Conservation (phyloP, 225 moss, liverwort and hornwort genomes). For the Thuidium tamariscinum region DNA sequence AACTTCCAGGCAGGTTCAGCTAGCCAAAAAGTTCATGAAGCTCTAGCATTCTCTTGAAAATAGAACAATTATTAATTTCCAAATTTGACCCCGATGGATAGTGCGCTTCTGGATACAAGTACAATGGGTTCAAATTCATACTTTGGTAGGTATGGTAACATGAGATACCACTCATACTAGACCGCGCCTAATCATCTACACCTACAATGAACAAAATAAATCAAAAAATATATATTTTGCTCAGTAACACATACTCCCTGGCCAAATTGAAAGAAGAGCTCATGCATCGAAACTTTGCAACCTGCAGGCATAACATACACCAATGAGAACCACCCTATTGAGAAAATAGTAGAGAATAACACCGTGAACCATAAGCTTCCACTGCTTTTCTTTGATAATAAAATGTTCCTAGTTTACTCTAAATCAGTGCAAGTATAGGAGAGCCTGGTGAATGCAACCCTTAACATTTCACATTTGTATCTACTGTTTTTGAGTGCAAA, state of each 20-base stretch:
- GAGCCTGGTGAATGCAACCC: background rate
- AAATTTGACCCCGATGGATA: too few species aligned
- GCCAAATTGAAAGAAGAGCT: background rate
- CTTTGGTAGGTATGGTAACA: background rate
- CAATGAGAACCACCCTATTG: background rate
- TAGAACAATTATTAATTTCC: too few species aligned
- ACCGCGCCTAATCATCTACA: background rate
- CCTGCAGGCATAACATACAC: slow-evolving; percentile 16
- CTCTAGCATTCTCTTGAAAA: too few species aligned
- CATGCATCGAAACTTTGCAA: background rate
- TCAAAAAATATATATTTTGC: background rate
- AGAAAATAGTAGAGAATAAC: background rate
- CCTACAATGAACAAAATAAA: background rate
- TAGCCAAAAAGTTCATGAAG: too few species aligned
- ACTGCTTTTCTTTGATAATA: background rate
- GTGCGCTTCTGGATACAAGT: too few species aligned
- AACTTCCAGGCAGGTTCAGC: too few species aligned
- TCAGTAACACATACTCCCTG: background rate
- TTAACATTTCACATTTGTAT: background rate
- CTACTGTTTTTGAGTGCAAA: background rate
- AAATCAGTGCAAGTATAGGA: background rate
- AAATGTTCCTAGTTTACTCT: background rate
- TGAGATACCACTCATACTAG: background rate
- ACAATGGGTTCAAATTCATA: background rate
- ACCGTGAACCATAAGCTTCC: background rate